Percentiles rank a stretch among this genome's conserved stretches.
These are phyloP conservation scores for Dalbergia oliveri DNA, from an alignment of 306 rosid species.

Conservation along the genomic window DNA sequence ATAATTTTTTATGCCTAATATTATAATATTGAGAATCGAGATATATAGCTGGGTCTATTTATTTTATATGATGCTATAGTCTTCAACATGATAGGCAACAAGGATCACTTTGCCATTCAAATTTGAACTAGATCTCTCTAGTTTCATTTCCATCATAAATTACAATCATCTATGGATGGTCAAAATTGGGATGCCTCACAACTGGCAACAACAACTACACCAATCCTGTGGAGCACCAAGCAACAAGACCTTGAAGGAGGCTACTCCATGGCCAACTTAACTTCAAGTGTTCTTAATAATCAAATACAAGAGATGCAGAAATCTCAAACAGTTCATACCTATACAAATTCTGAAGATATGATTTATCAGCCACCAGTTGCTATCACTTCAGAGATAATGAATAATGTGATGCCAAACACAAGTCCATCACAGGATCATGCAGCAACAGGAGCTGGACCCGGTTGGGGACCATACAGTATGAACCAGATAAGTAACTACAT, in stretches of 20 bases:
- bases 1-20: not conserved
- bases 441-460: conserved; percentile 49
- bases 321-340: conserved; percentile 31
- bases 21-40: too few relatives aligned
- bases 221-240: conserved; percentile 60
- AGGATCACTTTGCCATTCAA: not conserved
- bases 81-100: conserved; percentile 32
- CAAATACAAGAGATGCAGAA: conserved; percentile 58
- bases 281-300: conserved; percentile 32
- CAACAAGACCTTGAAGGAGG: conserved; percentile 59
- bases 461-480: conserved; percentile 47
- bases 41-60: not conserved
- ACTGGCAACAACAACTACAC: conserved; percentile 32
- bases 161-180: conserved; percentile 63
- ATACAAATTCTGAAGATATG: conserved; percentile 41
- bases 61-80: conserved; percentile 1
- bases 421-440: conserved; percentile 42
- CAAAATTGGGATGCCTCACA: conserved; percentile 64
- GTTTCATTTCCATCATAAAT: conserved; percentile 9
- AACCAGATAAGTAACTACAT: conserved; percentile 38
- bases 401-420: conserved; percentile 41
- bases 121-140: conserved; percentile 15
- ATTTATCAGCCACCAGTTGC: conserved; percentile 33
- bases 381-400: conserved; percentile 34
- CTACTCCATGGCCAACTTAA: conserved; percentile 51